Base-by-base conservation (phyloP, 768 basidiomycete genomes). In the Imleria badia region DNA sequence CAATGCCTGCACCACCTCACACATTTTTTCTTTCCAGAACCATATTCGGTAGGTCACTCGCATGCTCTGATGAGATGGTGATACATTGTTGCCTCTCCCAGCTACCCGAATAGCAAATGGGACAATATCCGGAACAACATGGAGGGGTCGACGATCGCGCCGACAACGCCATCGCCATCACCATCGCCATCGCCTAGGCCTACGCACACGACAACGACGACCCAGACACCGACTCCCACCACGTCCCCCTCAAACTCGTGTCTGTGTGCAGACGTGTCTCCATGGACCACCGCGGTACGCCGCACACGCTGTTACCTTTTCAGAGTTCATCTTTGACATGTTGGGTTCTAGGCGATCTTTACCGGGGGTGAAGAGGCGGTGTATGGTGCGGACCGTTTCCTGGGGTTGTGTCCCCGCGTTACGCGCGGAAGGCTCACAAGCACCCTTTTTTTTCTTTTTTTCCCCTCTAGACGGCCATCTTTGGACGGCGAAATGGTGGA, bases 51-150 rank as follows among this genome's bases (percentile, higher is more conserved):
- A 59, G 41, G 73, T 56, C 45, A 6, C 10, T 5, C 10, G 13
- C 33, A 1, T 39, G 41, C 13, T 10, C 0, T 7, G 29, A 19
- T 35, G 48, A 23, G 5, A 12, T 2, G n/a, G 22, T 20, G 17
- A 17, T 31, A 11, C 11, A 10, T 40, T 35, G 29, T 31, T n/a
- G n/a, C n/a, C n/a, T 31, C 23, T 46, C 9, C 4, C 6, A 86
- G 83, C 64, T 87, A 74, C 71, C 86, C 86, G 8, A 74, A 80
- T 62, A 86, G 84, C 71, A 82, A 83, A 61, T 90, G 82, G 81
- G 82, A 83, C 67, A 89, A 89, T 67, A 78, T 89, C 60, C 77
- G 78, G 23, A 79, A 71, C 66, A 85, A 85, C 69, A 86, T 89
- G 80, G 79, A 76, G 20, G 54, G 56, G 46, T 56, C 59, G 12